Percentiles rank a stretch among this genome's conserved stretches.
phyloP scores from a whole-genome alignment of 208 protist species.

The Leishmania turanica region DNA sequence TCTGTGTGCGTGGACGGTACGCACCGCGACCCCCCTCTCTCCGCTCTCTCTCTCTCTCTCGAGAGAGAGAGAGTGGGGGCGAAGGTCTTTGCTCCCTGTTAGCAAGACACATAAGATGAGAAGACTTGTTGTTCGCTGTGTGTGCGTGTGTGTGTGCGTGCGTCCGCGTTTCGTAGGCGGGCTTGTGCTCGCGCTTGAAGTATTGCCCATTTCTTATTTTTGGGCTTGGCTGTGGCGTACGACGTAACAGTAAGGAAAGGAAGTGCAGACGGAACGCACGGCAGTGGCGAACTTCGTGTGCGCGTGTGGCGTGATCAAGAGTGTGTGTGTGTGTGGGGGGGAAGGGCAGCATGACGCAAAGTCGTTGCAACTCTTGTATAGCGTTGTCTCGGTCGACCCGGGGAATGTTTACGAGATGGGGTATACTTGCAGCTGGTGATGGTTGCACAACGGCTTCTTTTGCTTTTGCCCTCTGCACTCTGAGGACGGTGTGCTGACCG shows the following conservation, averaged over 20 bases:
- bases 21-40: not conserved
- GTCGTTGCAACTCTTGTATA: not conserved
- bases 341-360: not conserved
- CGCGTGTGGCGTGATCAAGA: not conserved
- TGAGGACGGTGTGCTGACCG: not conserved
- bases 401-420: not conserved
- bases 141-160: not conserved
- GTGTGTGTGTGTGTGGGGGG: too few relatives aligned
- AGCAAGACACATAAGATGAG: not conserved
- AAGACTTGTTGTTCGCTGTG: not conserved
- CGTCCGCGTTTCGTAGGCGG: not conserved
- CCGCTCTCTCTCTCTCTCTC: too few relatives aligned
- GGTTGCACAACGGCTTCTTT: not conserved
- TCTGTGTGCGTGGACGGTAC: not conserved
- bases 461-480: not conserved
- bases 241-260: not conserved
- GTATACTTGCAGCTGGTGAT: not conserved
- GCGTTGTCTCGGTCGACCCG: not conserved
- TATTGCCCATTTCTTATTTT: not conserved
- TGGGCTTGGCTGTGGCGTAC: not conserved
- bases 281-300: not conserved
- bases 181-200: not conserved
- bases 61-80: not conserved
- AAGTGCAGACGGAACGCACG: not conserved
- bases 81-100: not conserved